Evolutionary conservation across 2,329 filamentous ascomycete species (phyloP).

Genomic region (Phaeosphaeriaceae sp.): DNA sequence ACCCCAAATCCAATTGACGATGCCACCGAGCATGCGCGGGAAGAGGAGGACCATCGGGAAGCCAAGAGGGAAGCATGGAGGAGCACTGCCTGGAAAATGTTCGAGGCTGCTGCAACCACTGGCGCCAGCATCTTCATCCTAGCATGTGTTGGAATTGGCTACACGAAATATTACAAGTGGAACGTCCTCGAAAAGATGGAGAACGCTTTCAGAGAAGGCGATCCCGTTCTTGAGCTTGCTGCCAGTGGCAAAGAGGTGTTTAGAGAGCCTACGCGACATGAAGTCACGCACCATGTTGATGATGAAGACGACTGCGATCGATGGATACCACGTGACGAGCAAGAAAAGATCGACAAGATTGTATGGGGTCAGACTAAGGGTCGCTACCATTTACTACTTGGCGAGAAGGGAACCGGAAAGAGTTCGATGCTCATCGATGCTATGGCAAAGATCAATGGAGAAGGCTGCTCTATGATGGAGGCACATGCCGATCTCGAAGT

Average conservation of each 20-base stretch:
- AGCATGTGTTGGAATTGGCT: slow-evolving; percentile 56
- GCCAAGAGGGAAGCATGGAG: slow-evolving; percentile 40
- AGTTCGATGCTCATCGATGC: slow-evolving; percentile 95
- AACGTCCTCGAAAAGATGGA: slow-evolving; percentile 92
- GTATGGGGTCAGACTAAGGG: slow-evolving; percentile 75
- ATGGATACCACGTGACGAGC: slow-evolving; percentile 87
- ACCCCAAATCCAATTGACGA: slow-evolving; percentile 49
- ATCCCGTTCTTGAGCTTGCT: slow-evolving; percentile 80
- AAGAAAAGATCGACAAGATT: slow-evolving; percentile 81
- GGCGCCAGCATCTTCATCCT: slow-evolving; percentile 60
- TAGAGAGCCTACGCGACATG: slow-evolving; percentile 26
- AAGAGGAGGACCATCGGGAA: slow-evolving; percentile 25
- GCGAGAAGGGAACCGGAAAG: slow-evolving; percentile 96
- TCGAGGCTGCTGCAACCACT: slow-evolving; percentile 60
- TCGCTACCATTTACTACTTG: slow-evolving; percentile 90
- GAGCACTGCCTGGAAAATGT: slow-evolving; percentile 59
- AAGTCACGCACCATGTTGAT: slow-evolving; percentile 40
- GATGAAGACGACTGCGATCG: slow-evolving; percentile 65
- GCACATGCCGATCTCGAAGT: slow-evolving; percentile 95
- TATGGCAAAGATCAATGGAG: slow-evolving; percentile 90
- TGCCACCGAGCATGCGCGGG: slow-evolving; percentile 35
- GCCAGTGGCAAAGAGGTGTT: slow-evolving; percentile 46
- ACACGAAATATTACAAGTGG: slow-evolving; percentile 76
- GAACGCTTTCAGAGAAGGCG: slow-evolving; percentile 88
- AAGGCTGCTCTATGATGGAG: slow-evolving; percentile 93